Conservation (phyloP, 225 moss, liverwort and hornwort species). For the Ulota crispa region DNA sequence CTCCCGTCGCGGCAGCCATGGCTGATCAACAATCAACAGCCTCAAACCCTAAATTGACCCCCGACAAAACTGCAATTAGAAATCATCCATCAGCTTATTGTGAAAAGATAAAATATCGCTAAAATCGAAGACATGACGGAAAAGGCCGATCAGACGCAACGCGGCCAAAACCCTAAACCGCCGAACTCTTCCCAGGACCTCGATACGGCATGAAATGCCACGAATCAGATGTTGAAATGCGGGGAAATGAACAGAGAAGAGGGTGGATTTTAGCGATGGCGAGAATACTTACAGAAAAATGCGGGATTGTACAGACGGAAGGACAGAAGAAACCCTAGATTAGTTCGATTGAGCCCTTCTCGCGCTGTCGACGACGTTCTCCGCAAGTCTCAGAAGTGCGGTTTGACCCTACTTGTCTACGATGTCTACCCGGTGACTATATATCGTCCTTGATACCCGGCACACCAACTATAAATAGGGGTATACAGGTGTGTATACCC, state of each 20-base stretch:
- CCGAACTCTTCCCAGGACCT: background rate
- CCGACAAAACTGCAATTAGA: background rate
- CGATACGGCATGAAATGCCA: background rate
- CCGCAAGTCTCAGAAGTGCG: background rate
- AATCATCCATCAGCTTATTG: background rate
- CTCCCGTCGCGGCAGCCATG: constrained; percentile 46
- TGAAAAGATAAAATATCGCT: background rate
- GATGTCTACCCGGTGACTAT: background rate
- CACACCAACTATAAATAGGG: no score
- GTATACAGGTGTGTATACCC: no score
- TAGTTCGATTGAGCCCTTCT: background rate
- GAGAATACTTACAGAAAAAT: background rate
- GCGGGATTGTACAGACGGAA: background rate
- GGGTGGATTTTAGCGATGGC: background rate
- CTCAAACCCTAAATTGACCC: constrained; percentile 18
- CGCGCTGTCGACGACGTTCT: background rate
- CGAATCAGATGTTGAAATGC: background rate
- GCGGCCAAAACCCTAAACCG: constrained; percentile 23
- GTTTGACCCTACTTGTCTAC: background rate
- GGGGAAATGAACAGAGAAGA: background rate
- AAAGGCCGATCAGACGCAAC: background rate
- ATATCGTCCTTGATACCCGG: background rate
- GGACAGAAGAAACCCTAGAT: constrained; percentile 27
- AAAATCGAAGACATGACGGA: background rate
- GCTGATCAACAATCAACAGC: background rate